Percentiles rank a stretch among this genome's conserved stretches.
phyloP scores from a whole-genome alignment of 2,329 filamentous ascomycete genomes.

The Coniochaeta prunicola region DNA sequence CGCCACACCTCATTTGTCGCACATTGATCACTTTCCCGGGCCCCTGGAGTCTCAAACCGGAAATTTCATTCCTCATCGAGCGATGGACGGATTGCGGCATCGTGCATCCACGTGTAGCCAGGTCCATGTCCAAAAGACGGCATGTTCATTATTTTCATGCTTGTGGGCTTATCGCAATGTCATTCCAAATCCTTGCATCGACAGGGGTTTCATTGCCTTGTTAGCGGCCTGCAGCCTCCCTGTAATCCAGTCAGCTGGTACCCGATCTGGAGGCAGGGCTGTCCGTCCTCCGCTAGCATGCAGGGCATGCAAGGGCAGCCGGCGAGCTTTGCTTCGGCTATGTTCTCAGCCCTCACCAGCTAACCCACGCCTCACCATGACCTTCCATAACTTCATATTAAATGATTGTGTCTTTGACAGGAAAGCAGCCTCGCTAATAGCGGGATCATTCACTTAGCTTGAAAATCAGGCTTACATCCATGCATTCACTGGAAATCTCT shows the following conservation, averaged over 20 bases:
- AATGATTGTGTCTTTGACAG: too few species aligned
- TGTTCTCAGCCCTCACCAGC: too few species aligned
- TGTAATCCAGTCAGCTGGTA: slow-evolving; percentile 1
- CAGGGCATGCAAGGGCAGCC: neutral
- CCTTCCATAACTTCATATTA: too few species aligned
- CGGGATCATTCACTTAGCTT: too few species aligned
- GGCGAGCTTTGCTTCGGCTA: too few species aligned
- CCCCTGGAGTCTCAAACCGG: neutral
- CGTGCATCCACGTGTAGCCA: neutral
- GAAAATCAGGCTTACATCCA: too few species aligned
- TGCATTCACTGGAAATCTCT: too few species aligned
- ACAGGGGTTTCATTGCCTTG: neutral
- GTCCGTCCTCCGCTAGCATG: too few species aligned
- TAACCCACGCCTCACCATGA: too few species aligned
- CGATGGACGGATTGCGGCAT: neutral
- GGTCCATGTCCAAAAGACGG: neutral
- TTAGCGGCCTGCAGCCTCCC: neutral
- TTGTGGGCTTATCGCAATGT: neutral
- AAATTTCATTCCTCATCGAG: neutral
- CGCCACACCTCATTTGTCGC: neutral
- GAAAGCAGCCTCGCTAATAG: too few species aligned
- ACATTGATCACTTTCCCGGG: neutral
- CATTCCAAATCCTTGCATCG: neutral
- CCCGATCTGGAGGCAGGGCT: neutral
- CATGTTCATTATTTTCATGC: neutral